Evolutionary conservation across 495 filamentous ascomycete genomes (phyloP).

Genomic region (Neurospora sp.): DNA sequence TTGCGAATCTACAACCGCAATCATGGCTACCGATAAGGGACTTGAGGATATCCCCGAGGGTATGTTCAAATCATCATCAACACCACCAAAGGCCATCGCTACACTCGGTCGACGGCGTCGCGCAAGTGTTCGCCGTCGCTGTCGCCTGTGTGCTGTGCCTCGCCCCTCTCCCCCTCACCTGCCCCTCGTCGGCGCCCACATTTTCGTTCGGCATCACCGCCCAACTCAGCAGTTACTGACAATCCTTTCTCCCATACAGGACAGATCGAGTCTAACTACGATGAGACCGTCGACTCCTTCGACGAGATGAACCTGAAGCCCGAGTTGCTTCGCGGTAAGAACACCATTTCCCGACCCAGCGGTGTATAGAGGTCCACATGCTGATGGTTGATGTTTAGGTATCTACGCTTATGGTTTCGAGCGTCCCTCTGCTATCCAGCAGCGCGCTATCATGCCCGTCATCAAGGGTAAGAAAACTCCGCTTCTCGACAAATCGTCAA

Average conservation of each 20-base stretch:
- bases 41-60: conserved; percentile 92
- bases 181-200: background rate
- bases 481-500: conserved; percentile 4
- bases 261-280: conserved; percentile 99
- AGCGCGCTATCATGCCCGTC: conserved; percentile 98
- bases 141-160: background rate
- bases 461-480: conserved; percentile 79
- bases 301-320: conserved; percentile 94
- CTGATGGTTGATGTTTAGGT: conserved; percentile 43
- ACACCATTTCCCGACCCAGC: background rate
- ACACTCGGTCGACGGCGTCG: background rate
- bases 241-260: conserved; percentile 40
- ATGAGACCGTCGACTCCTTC: conserved; percentile 98
- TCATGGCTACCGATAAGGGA: conserved; percentile 93
- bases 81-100: background rate
- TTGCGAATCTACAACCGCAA: conserved; percentile 52
- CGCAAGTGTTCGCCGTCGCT: background rate
- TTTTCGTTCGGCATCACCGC: background rate
- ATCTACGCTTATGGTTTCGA: conserved; percentile 99
- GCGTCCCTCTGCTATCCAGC: conserved; percentile 97
- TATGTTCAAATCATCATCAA: conserved; percentile 34
- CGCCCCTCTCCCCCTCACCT: background rate
- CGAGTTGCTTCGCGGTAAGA: conserved; percentile 91
- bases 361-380: conserved; percentile 1
- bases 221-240: conserved; percentile 10